A percentile compares a stretch with the other conserved stretches of the same genome.
These are phyloP conservation scores for Sphagnum tenellum DNA, from an alignment of 225 moss, liverwort and hornwort genomes.

Conservation along the genomic window DNA sequence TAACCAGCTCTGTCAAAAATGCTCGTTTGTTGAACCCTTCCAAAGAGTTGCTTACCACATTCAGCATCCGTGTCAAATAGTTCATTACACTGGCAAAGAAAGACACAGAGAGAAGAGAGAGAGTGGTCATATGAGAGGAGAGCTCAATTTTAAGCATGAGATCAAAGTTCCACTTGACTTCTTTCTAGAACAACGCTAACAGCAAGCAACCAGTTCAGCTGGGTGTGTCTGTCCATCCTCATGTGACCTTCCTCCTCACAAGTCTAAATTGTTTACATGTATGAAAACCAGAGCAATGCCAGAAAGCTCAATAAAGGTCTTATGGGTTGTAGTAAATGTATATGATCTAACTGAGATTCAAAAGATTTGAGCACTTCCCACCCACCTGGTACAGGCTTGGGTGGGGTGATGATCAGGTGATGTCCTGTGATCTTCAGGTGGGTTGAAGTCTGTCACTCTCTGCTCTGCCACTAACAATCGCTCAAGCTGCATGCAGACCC, in stretches of 20 bases:
- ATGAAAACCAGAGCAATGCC: too few species aligned
- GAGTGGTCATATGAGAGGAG: too few species aligned
- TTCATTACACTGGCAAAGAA: conserved; percentile 51
- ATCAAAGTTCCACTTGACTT: not conserved
- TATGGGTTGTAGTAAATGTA: too few species aligned
- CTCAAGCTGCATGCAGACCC: conserved; percentile 42
- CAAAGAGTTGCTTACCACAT: conserved; percentile 63
- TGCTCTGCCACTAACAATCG: conserved; percentile 76
- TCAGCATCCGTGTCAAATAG: conserved; percentile 81
- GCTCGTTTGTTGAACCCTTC: conserved; percentile 96
- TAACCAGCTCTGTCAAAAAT: conserved; percentile 51
- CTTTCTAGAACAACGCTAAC: not conserved
- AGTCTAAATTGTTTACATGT: too few species aligned
- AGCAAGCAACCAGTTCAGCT: too few species aligned
- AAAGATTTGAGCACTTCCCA: not conserved
- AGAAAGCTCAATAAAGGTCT: too few species aligned
- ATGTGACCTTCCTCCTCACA: too few species aligned
- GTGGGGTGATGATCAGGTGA: conserved; percentile 76
- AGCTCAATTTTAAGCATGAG: too few species aligned
- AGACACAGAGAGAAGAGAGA: not conserved
- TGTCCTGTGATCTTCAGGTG: conserved; percentile 42
- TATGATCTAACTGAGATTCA: not conserved
- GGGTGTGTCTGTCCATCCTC: too few species aligned
- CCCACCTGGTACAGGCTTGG: conserved; percentile 74
- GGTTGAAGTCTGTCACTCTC: conserved; percentile 63